Conservation (phyloP, 176 grass and related monocot genomes). For the Dactylis glomerata region DNA sequence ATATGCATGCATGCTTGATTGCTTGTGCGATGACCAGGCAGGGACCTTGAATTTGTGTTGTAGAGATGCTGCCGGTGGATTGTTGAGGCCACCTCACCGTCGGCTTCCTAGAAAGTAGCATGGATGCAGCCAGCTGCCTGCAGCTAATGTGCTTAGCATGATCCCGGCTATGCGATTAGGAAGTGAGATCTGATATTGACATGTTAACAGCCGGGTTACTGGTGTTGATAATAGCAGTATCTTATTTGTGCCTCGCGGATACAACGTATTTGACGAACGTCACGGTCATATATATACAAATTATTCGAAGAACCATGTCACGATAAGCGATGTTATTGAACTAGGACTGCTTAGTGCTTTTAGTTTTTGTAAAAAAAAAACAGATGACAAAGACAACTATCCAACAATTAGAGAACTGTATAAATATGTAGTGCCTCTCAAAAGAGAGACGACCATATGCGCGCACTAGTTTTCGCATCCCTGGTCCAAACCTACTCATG, state of each 20-base stretch:
- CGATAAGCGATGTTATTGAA: neutral
- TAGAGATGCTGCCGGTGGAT: neutral
- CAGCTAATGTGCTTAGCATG: neutral
- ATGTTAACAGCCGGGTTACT: neutral
- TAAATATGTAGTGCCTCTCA: neutral
- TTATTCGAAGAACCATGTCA: neutral
- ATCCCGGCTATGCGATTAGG: neutral
- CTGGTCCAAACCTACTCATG: neutral
- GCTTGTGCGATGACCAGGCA: neutral
- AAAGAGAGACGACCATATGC: neutral
- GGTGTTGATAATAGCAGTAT: neutral
- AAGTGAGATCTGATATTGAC: neutral
- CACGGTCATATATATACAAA: neutral
- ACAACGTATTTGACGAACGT: neutral
- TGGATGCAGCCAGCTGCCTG: neutral
- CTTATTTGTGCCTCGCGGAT: neutral
- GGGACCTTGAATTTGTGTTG: neutral
- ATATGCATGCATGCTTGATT: constrained; percentile 9
- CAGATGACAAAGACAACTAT: neutral
- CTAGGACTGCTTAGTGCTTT: neutral
- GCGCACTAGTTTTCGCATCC: neutral
- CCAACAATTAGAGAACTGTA: neutral
- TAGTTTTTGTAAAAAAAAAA: neutral
- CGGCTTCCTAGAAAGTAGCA: neutral
- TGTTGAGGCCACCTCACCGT: neutral